These are phyloP conservation scores for Thelonectria olida DNA, from an alignment of 2,329 filamentous ascomycete species.

Conservation along the genomic window DNA sequence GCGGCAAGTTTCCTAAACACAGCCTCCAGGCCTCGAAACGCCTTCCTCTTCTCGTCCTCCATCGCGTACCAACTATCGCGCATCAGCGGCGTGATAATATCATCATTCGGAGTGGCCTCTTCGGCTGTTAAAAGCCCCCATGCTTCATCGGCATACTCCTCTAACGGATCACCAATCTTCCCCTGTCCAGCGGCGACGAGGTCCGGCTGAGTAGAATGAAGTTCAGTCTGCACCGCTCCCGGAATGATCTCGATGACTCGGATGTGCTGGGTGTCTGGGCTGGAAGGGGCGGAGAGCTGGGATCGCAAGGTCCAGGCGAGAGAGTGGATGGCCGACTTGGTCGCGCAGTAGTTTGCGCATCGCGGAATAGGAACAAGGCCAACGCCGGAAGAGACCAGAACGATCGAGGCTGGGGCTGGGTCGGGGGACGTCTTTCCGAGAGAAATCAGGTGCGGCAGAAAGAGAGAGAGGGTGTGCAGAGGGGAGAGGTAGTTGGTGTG, in stretches of 20 bases:
- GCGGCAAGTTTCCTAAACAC: constrained; percentile 9
- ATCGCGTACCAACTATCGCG: neutral
- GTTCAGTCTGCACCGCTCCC: constrained; percentile 26
- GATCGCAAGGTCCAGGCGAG: constrained; percentile 20
- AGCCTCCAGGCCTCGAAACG: neutral
- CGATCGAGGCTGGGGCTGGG: constrained; percentile 1
- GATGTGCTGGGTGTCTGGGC: constrained; percentile 18
- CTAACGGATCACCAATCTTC: constrained; percentile 10
- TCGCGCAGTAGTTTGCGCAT: constrained; percentile 25
- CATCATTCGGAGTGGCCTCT: neutral
- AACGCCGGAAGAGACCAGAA: constrained; percentile 24
- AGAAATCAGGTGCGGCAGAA: constrained; percentile 25
- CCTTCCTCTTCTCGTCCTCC: neutral
- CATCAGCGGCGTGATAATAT: constrained; percentile 3
- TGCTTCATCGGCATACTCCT: constrained; percentile 10
- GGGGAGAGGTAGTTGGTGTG: constrained; percentile 25
- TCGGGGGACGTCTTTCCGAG: constrained; percentile 10
- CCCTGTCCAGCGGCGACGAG: constrained; percentile 1
- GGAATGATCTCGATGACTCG: constrained; percentile 28
- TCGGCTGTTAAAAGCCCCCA: constrained; percentile 15
- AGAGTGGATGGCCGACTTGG: constrained; percentile 29
- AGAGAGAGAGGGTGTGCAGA: constrained; percentile 17
- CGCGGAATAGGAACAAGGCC: constrained; percentile 8
- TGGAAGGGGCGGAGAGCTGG: constrained; percentile 8
- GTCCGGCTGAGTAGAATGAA: constrained; percentile 12